Base-by-base conservation (phyloP, 495 filamentous ascomycete genomes). In the Xanthoparmelia taractica region DNA sequence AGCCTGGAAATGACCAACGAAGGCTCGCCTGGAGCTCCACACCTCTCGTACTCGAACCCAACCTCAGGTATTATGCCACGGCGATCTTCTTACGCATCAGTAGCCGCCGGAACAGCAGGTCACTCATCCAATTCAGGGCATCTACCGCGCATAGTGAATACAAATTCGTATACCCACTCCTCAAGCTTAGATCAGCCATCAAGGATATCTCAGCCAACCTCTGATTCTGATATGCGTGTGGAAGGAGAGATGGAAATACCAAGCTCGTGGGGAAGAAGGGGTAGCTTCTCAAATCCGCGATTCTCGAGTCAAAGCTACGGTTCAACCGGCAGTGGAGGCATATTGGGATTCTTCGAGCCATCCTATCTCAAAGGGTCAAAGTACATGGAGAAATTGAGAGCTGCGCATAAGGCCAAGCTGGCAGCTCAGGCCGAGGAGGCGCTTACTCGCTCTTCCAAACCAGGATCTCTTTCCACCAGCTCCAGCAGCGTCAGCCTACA, bases 351-450 rank as follows among this genome's bases (percentile, higher is more conserved):
- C 78, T 86, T 96, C 68, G 82, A 82, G 33, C 92, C 92, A 8
- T 90, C 89, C 25, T 96, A 96, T 76, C 81, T 97, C 38, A 79
- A 79, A 64, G 82, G 84, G 27, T 91, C 90, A n/a, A 81, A 82
- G 64, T 90, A 93, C 74, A 82, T 92, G 56, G 80, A 87, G 66
- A 84, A 82, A 67, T 81, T 96, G 40, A 84, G 89, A 67, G 83
- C 86, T 37, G 82, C 80, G 66, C 81, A 91, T 68, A 82, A 80
- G 69, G 80, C 84, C 15, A 88, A 82, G 68, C 56, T 85, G n/a
- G 75, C 74, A 40, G 78, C 79, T 31, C 76, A 82, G 31, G 75
- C 75, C 66, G 82, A 82, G 40, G 74, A 76, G 58, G 68, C 68
- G 17, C 71, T 76, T 54, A 65, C 69, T 23, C 69, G 65, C 40